Evolutionary conservation across 2,329 filamentous ascomycete genomes (phyloP).

Genomic region (Penicillium sp.): DNA sequence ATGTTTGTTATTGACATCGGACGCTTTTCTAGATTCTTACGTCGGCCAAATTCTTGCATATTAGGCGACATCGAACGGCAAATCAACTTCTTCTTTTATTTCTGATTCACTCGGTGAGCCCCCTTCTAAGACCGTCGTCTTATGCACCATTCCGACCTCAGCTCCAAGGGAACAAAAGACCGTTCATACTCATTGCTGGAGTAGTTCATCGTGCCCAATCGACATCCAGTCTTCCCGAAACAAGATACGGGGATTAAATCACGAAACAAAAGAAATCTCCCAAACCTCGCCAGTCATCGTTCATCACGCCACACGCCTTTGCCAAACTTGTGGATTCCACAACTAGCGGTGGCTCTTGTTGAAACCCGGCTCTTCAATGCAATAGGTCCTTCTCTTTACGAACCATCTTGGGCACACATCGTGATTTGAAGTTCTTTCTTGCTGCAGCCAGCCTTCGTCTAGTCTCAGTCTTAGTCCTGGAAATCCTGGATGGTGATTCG

Average conservation of each 20-base stretch:
- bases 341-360: constrained; percentile 15
- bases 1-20: constrained; percentile 39
- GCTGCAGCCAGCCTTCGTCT: constrained; percentile 33
- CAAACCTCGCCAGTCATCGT: constrained; percentile 27
- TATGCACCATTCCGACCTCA: constrained; percentile 31
- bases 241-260: constrained; percentile 6
- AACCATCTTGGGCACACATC: constrained; percentile 23
- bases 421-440: constrained; percentile 18
- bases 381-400: constrained; percentile 18
- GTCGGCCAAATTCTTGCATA: constrained; percentile 29
- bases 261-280: constrained; percentile 21
- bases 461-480: constrained; percentile 28
- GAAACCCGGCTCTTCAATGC: constrained; percentile 13
- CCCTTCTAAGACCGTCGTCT: constrained; percentile 10
- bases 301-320: not conserved
- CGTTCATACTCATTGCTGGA: constrained; percentile 39
- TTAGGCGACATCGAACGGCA: constrained; percentile 28
- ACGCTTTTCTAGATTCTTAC: constrained; percentile 21
- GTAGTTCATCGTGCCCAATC: constrained; percentile 39
- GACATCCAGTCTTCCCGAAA: constrained; percentile 33
- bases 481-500: constrained; percentile 38
- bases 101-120: constrained; percentile 24
- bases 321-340: constrained; percentile 6
- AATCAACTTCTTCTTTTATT: constrained; percentile 17
- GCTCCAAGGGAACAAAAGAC: constrained; percentile 10